Conservation (phyloP, 352 stramenopile genomes). For the Stephanocyclus meneghinianus region DNA sequence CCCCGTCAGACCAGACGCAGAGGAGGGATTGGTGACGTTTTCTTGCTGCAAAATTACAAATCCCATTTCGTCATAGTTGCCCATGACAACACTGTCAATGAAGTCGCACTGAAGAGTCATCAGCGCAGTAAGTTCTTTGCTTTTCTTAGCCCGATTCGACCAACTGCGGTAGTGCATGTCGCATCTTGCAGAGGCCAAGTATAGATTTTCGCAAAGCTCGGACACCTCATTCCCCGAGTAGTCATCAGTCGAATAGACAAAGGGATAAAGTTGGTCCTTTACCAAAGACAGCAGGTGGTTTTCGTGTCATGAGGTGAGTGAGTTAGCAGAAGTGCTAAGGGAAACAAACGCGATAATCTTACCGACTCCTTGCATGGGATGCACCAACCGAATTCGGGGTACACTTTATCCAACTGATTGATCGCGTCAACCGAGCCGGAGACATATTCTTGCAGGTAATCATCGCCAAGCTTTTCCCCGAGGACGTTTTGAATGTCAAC, state of each 20-base stretch:
- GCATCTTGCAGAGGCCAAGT: constrained; percentile 7
- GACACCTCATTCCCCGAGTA: background rate
- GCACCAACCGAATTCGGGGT: background rate
- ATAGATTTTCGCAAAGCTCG: constrained; percentile 14
- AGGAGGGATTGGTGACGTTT: background rate
- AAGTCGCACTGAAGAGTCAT: constrained; percentile 16
- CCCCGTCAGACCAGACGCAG: background rate
- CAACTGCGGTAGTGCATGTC: constrained; percentile 9
- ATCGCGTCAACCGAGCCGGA: background rate
- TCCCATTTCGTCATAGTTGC: constrained; percentile 18
- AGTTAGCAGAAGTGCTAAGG: background rate
- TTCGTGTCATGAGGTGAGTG: background rate
- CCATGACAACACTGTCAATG: constrained; percentile 15
- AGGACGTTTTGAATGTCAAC: constrained; percentile 42
- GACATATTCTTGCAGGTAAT: constrained; percentile 12
- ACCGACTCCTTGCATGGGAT: constrained; percentile 4
- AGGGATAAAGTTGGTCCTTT: background rate
- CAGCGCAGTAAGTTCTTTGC: background rate
- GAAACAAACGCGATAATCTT: background rate
- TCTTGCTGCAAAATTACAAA: constrained; percentile 4
- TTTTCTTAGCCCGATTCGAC: background rate
- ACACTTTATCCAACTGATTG: background rate
- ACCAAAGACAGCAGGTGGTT: background rate
- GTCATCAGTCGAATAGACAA: background rate
- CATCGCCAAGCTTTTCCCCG: constrained; percentile 25